Evolutionary conservation across 2,329 filamentous ascomycete species (phyloP).

Genomic region (Arthrinium puccinioides): DNA sequence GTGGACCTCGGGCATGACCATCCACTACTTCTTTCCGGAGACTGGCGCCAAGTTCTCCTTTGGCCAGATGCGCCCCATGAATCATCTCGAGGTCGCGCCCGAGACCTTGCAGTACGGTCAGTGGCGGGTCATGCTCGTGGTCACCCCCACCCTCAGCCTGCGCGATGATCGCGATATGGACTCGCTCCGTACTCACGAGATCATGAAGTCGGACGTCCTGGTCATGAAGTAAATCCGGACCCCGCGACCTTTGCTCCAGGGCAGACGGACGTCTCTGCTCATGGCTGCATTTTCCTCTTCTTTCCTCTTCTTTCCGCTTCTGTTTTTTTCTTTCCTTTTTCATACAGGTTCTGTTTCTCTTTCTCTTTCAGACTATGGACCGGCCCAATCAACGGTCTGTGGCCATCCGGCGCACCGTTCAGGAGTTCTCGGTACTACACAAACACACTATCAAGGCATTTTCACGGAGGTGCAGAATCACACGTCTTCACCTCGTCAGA

Average conservation of each 20-base stretch:
- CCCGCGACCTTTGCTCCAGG: background rate
- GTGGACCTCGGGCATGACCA: slow-evolving; percentile 21
- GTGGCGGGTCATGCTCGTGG: slow-evolving; percentile 18
- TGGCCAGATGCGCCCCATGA: slow-evolving; percentile 18
- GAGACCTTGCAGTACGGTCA: slow-evolving; percentile 16
- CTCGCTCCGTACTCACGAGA: slow-evolving; percentile 11
- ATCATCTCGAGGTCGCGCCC: slow-evolving; percentile 7
- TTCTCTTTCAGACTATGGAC: background rate
- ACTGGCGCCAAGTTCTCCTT: slow-evolving; percentile 16
- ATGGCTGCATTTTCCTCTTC: background rate
- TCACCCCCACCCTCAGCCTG: slow-evolving; percentile 15
- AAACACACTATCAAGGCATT: no score
- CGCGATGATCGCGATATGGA: slow-evolving; percentile 18
- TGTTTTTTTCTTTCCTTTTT: background rate
- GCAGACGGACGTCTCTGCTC: background rate
- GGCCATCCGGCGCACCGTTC: no score
- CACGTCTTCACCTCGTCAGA: no score
- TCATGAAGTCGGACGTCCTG: slow-evolving; percentile 21
- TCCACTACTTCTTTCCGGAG: slow-evolving; percentile 22
- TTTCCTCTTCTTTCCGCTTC: background rate
- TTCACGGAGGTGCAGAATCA: no score
- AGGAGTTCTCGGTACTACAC: no score
- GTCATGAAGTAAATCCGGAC: slow-evolving; percentile 18
- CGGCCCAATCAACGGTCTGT: no score
- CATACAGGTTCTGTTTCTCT: no score